A percentile compares a stretch with the other conserved stretches of the same genome.
Conservation (phyloP, 768 basidiomycete genomes). For the Coprinopsis marcescibilis region DNA sequence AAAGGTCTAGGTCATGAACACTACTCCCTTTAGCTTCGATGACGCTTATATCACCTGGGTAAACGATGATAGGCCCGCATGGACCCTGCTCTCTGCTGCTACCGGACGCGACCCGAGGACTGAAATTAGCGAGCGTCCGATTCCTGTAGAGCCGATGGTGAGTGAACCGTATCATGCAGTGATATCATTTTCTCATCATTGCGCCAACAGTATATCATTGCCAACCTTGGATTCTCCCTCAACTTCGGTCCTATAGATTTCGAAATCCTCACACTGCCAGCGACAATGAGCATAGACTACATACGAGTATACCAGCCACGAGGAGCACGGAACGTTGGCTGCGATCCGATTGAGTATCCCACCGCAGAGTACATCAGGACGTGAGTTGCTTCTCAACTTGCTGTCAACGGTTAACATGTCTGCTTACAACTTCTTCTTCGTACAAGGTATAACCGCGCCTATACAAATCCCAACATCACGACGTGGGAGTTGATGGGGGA, state of each 20-base stretch:
- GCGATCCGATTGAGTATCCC: constrained; percentile 67
- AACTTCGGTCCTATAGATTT: constrained; percentile 66
- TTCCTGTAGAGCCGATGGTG: constrained; percentile 70
- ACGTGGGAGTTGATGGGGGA: constrained; percentile 31
- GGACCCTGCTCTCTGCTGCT: constrained; percentile 58
- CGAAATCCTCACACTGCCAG: constrained; percentile 44
- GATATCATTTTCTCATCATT: constrained; percentile 2
- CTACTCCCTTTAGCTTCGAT: constrained; percentile 19
- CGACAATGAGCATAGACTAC: constrained; percentile 69
- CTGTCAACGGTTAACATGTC: neutral
- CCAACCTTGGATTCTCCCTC: constrained; percentile 61
- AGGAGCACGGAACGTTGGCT: constrained; percentile 47
- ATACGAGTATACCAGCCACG: constrained; percentile 67
- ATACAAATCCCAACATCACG: constrained; percentile 36
- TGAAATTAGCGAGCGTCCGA: constrained; percentile 48
- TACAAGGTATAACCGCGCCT: constrained; percentile 33
- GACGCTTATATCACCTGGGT: constrained; percentile 70
- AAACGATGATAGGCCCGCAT: constrained; percentile 50
- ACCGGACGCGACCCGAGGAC: constrained; percentile 43
- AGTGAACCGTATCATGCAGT: constrained; percentile 28
- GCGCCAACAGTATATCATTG: constrained; percentile 52
- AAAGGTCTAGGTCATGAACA: no score
- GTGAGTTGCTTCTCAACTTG: constrained; percentile 36
- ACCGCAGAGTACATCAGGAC: constrained; percentile 69
- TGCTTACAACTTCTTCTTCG: neutral